Evolutionary conservation across 106 monocot species (phyloP).

Genomic region (Dendrobium huoshanense): DNA sequence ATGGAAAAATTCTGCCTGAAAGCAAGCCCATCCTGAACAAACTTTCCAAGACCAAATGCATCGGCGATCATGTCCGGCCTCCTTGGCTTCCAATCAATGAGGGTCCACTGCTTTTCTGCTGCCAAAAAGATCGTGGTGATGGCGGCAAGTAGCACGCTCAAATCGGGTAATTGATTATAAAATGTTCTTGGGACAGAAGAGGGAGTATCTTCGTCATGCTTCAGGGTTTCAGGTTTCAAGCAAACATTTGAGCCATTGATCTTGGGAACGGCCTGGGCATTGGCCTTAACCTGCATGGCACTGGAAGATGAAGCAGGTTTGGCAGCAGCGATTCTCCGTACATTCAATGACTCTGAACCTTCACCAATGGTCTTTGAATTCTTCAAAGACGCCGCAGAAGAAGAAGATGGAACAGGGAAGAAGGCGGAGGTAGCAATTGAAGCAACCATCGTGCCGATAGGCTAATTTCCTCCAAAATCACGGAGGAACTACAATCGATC

Average conservation of each 20-base stretch:
- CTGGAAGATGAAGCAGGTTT: constrained; percentile 33
- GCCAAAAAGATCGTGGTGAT: constrained; percentile 83
- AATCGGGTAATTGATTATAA: constrained; percentile 88
- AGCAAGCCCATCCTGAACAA: constrained; percentile 57
- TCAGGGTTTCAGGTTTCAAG: constrained; percentile 30
- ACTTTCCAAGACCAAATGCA: constrained; percentile 58
- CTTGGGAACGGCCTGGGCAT: constrained; percentile 55
- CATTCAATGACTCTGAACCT: constrained; percentile 26
- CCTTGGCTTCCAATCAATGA: constrained; percentile 78
- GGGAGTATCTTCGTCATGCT: constrained; percentile 26
- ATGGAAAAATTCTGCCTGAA: constrained; percentile 87
- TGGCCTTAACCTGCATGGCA: constrained; percentile 38
- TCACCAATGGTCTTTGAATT: constrained; percentile 19
- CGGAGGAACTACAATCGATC: not conserved
- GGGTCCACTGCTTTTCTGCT: constrained; percentile 83
- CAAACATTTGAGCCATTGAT: constrained; percentile 33
- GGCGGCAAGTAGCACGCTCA: constrained; percentile 85
- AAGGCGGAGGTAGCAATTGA: constrained; percentile 48
- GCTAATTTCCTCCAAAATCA: not conserved
- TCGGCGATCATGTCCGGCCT: constrained; percentile 82
- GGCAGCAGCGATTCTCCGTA: constrained; percentile 26
- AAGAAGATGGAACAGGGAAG: constrained; percentile 36
- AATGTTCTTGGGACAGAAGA: constrained; percentile 56
- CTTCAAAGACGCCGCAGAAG: constrained; percentile 16
- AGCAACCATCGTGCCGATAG: constrained; percentile 12